phyloP scores from a whole-genome alignment of 768 basidiomycete species.

The Suillus occidentalis region DNA sequence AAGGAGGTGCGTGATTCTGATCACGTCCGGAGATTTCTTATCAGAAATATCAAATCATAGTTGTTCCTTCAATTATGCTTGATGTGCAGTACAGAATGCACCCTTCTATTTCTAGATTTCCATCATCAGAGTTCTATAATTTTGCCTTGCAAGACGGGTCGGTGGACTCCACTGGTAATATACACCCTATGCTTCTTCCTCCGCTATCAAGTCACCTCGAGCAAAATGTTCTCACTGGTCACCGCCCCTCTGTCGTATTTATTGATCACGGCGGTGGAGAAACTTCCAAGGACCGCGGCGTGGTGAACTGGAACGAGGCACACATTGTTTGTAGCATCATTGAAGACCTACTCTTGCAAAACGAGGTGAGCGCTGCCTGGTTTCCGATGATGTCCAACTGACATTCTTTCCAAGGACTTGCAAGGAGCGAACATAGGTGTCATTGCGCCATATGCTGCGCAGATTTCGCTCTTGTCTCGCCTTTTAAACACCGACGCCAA shows the following conservation, averaged over 20 bases:
- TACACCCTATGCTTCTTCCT: conserved; percentile 54
- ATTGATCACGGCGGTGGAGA: conserved; percentile 78
- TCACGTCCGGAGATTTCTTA: conserved; percentile 8
- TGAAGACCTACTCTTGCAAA: conserved; percentile 76
- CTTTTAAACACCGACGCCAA: conserved; percentile 57
- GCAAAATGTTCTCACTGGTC: conserved; percentile 36
- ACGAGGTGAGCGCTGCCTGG: conserved; percentile 52
- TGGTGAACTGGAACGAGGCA: conserved; percentile 77
- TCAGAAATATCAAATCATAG: conserved; percentile 36
- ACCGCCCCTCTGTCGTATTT: conserved; percentile 69
- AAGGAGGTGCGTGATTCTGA: conserved; percentile 58
- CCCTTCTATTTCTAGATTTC: conserved; percentile 85
- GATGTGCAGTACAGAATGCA: conserved; percentile 98
- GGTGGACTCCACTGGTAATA: conserved; percentile 47
- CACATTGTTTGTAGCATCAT: conserved; percentile 76
- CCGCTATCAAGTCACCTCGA: conserved; percentile 58
- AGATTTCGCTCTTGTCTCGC: conserved; percentile 74
- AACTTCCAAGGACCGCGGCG: conserved; percentile 64
- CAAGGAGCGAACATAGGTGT: conserved; percentile 81
- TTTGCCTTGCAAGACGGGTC: conserved; percentile 73
- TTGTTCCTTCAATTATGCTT: conserved; percentile 87
- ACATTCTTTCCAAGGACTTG: conserved; percentile 45
- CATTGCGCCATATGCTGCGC: conserved; percentile 90
- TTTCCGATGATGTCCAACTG: conserved; percentile 1
- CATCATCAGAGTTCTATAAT: conserved; percentile 81